Evolutionary conservation across 2,329 filamentous ascomycete species (phyloP), one percentile per base, ranked within the genome.

Genomic region (Penicillium corylophilum): DNA sequence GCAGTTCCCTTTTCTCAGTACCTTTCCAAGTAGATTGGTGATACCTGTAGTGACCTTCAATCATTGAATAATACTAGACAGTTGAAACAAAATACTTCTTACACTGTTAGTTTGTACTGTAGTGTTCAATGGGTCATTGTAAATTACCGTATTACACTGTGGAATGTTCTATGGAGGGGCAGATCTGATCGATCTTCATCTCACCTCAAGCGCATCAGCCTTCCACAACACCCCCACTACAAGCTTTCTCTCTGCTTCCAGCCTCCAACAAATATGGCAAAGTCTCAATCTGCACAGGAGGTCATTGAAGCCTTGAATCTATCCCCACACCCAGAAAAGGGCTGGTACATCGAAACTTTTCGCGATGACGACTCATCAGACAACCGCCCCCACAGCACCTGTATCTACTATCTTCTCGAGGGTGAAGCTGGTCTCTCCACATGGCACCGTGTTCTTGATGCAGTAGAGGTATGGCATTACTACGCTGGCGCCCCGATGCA

Each of bases 361-460:
- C 69, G 71, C 38, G 79, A 81, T 62, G 3, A 60, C 0, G 55
- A 60, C 3, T 61, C 56, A 0, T 43, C 44, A 29, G 59, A 63
- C 10, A 65, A 60, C 36, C 77, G 78, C 49, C 75, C 77, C 1
- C 51, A 68, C 49, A 79, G 76, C 65, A 80, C 79, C 1, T 72
- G 71, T 44, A 82, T 81, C 59, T 82, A 81, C 67, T 81, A 81
- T 57, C 71, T 81, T 0, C 74, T 82, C 5, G 74, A 80, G 48
- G 74, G 76, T 29, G 54, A 64, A 7, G 64, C 56, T 1, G 73
- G 75, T 0, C 56, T 70, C 16, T 82, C 79, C 4, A 62, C 73
- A 51, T 82, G 78, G 79, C 79, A 82, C 63, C 75, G 76, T 47
- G 73, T 79, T 10, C 10, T 55, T 2, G 77, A 80, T 49, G 74